Conservation (phyloP, 179 eudicot species). For the Beta macrorhiza region DNA sequence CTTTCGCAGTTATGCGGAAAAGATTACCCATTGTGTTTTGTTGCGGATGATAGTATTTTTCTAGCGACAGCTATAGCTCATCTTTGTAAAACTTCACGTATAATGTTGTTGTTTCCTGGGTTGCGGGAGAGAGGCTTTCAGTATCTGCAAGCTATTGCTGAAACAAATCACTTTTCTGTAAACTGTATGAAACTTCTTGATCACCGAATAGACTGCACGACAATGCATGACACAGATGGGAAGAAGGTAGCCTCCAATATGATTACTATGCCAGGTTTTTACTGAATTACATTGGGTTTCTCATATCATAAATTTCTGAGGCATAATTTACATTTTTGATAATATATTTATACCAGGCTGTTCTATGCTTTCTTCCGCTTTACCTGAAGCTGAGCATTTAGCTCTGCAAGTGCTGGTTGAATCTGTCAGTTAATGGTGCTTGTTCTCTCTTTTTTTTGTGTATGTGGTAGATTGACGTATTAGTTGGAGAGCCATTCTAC, state of each 20-base stretch:
- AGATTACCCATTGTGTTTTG: slow-evolving; percentile 51
- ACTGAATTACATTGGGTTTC: neutral
- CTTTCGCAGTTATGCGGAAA: slow-evolving; percentile 55
- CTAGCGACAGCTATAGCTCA: slow-evolving; percentile 57
- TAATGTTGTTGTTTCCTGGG: slow-evolving; percentile 71
- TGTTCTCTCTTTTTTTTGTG: slow-evolving; percentile 7
- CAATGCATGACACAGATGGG: slow-evolving; percentile 40
- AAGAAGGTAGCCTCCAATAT: slow-evolving; percentile 45
- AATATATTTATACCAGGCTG: neutral
- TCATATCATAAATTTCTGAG: neutral
- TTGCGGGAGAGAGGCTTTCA: slow-evolving; percentile 55
- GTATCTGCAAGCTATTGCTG: slow-evolving; percentile 62
- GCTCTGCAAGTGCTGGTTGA: neutral
- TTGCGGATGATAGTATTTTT: slow-evolving; percentile 88
- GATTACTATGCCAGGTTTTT: neutral
- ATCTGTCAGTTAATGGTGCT: slow-evolving; percentile 13
- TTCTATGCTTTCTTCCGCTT: neutral
- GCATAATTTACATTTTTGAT: neutral
- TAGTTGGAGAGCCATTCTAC: slow-evolving; percentile 91
- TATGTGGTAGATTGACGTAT: slow-evolving; percentile 58
- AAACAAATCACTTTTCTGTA: slow-evolving; percentile 53
- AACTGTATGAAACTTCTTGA: slow-evolving; percentile 49
- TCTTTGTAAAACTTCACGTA: slow-evolving; percentile 50
- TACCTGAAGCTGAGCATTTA: neutral
- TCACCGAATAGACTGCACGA: slow-evolving; percentile 34